phyloP scores from a whole-genome alignment of 768 basidiomycete species.

The Paxillus ammoniavirescens region DNA sequence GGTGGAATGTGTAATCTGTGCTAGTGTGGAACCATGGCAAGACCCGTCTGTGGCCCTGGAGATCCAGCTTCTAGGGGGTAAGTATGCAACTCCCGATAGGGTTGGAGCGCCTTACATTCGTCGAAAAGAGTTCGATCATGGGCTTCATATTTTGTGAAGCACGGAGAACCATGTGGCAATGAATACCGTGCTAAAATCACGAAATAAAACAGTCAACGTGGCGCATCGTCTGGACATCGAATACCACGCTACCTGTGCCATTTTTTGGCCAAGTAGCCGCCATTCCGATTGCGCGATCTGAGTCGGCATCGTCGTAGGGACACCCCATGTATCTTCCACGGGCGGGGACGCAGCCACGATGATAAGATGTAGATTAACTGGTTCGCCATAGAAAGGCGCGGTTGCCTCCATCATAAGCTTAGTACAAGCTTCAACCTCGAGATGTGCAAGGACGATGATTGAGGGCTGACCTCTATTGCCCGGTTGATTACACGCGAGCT shows the following conservation, averaged over 20 bases:
- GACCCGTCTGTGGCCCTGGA: slow-evolving; percentile 22
- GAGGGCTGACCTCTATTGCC: slow-evolving; percentile 43
- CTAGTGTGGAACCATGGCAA: slow-evolving; percentile 43
- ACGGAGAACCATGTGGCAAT: slow-evolving; percentile 56
- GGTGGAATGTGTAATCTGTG: slow-evolving; percentile 37
- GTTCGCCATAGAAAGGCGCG: slow-evolving; percentile 27
- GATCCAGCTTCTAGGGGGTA: slow-evolving; percentile 18
- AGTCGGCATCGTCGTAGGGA: slow-evolving; percentile 22
- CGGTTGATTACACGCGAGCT: slow-evolving; percentile 41
- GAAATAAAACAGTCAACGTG: slow-evolving; percentile 19
- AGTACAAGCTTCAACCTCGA: not conserved
- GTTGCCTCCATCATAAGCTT: slow-evolving; percentile 32
- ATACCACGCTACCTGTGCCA: slow-evolving; percentile 42
- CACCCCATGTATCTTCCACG: slow-evolving; percentile 28
- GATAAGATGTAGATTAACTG: slow-evolving; percentile 48
- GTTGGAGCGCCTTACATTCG: slow-evolving; percentile 33
- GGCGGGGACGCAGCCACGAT: slow-evolving; percentile 54
- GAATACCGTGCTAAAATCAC: slow-evolving; percentile 46
- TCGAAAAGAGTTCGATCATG: slow-evolving; percentile 49
- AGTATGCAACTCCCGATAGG: not conserved
- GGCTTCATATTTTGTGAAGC: slow-evolving; percentile 44
- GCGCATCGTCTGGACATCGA: slow-evolving; percentile 1
- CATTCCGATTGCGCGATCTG: slow-evolving; percentile 38
- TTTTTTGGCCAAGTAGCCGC: slow-evolving; percentile 40
- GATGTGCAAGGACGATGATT: not conserved